Conservation (phyloP, 2,329 filamentous ascomycete species). For the Colletotrichum lindemuthianum region DNA sequence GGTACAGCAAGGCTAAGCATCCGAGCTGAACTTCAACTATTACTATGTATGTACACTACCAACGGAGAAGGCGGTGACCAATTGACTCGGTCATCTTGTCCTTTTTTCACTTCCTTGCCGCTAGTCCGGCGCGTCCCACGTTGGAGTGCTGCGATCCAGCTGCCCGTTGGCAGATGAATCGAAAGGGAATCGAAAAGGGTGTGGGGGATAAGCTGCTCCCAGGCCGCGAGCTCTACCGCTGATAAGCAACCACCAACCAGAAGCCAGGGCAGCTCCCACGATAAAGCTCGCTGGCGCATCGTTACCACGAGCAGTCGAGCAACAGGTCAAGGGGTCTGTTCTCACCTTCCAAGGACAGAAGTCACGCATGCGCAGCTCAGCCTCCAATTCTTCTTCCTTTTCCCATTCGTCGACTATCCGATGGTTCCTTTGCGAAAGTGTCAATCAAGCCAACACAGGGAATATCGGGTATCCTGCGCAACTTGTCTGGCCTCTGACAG, state of each 20-base stretch:
- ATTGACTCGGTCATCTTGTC: constrained; percentile 5
- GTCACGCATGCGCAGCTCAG: too few species aligned
- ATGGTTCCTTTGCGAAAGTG: too few species aligned
- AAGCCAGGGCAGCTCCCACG: constrained; percentile 19
- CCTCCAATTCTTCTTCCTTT: too few species aligned
- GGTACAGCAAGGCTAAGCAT: background rate
- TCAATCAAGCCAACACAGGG: too few species aligned
- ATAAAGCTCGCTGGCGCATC: constrained; percentile 30
- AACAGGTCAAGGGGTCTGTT: background rate
- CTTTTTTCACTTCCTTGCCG: constrained; percentile 12
- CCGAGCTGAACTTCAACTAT: too few species aligned
- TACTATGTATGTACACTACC: background rate
- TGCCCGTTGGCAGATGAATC: background rate
- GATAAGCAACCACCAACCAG: constrained; percentile 29
- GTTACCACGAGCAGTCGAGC: constrained; percentile 12
- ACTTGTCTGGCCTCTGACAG: background rate
- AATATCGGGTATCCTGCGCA: background rate
- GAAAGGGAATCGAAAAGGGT: background rate
- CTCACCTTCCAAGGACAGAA: too few species aligned
- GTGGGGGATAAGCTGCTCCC: constrained; percentile 32
- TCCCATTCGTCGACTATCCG: too few species aligned
- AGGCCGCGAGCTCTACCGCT: constrained; percentile 25
- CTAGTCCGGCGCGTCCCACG: background rate
- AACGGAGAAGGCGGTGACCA: constrained; percentile 13
- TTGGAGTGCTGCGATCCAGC: background rate